Conservation (phyloP, 768 basidiomycete genomes). For the Lentinula boryana region DNA sequence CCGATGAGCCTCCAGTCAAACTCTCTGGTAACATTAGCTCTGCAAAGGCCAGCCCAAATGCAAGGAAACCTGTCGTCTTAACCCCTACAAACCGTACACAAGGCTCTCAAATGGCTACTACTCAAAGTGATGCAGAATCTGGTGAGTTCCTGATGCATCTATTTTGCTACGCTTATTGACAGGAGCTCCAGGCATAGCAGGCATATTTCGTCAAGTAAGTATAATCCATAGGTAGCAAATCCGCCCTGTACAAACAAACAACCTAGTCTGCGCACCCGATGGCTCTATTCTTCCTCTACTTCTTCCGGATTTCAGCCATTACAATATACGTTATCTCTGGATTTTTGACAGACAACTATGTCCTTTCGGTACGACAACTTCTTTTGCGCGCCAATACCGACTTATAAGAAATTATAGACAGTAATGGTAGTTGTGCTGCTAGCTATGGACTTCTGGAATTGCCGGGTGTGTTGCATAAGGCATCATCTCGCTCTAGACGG, state of each 20-base stretch:
- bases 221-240: not conserved
- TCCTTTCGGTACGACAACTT: constrained; percentile 67
- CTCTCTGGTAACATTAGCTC: constrained; percentile 28
- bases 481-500: not conserved
- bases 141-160: constrained; percentile 36
- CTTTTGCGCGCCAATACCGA: not conserved
- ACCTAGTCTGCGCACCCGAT: constrained; percentile 75
- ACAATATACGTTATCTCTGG: constrained; percentile 92
- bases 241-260: constrained; percentile 7
- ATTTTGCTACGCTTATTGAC: not conserved
- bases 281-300: constrained; percentile 81
- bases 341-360: constrained; percentile 84
- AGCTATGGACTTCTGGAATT: constrained; percentile 99
- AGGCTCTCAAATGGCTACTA: constrained; percentile 42
- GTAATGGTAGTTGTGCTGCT: constrained; percentile 90
- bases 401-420: constrained; percentile 39
- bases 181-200: constrained; percentile 51
- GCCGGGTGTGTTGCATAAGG: constrained; percentile 41
- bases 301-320: constrained; percentile 87
- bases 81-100: constrained; percentile 42
- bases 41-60: constrained; percentile 20
- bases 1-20: constrained; percentile 57
- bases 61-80: constrained; percentile 45
- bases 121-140: constrained; percentile 66
- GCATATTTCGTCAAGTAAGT: constrained; percentile 72